A percentile compares a stretch with the other conserved stretches of the same genome.
Conservation (phyloP, 257 asterid genomes). For the Eustoma russellianum region DNA sequence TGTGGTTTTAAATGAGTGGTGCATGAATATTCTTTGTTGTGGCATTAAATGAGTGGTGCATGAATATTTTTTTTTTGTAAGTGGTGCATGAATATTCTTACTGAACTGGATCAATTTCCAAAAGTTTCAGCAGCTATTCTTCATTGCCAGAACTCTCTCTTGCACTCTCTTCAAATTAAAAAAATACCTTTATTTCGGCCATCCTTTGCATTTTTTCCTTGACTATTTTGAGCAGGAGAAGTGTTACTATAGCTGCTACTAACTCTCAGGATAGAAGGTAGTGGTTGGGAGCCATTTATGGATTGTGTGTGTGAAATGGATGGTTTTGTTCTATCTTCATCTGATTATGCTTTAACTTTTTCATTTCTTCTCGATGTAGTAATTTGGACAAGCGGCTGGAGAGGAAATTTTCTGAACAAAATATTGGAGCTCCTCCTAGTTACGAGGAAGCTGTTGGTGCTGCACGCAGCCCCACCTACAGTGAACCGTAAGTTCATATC, state of each 20-base stretch:
- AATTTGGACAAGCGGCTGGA: constrained; percentile 35
- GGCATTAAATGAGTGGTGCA: too few species aligned
- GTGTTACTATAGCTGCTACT: constrained; percentile 63
- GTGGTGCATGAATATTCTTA: too few species aligned
- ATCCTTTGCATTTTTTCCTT: too few species aligned
- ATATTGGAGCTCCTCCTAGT: constrained; percentile 70
- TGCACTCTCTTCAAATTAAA: too few species aligned
- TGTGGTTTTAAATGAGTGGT: too few species aligned
- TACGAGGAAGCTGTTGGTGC: constrained; percentile 75
- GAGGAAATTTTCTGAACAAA: constrained; percentile 59
- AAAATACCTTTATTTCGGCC: too few species aligned
- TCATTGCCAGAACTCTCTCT: not conserved
- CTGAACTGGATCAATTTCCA: too few species aligned
- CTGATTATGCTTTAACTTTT: not conserved
- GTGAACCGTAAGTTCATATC: constrained; percentile 47
- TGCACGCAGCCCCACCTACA: constrained; percentile 57
- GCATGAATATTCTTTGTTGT: too few species aligned
- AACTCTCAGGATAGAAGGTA: constrained; percentile 87
- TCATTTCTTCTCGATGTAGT: constrained; percentile 20
- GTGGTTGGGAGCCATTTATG: not conserved
- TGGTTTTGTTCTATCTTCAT: not conserved
- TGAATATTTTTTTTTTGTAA: too few species aligned
- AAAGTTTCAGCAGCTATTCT: not conserved
- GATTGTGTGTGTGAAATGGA: not conserved
- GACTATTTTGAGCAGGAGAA: constrained; percentile 68